These are phyloP conservation scores for Laetiporus sulphureus DNA, from an alignment of 1,284 basidiomycete species.

Conservation along the genomic window DNA sequence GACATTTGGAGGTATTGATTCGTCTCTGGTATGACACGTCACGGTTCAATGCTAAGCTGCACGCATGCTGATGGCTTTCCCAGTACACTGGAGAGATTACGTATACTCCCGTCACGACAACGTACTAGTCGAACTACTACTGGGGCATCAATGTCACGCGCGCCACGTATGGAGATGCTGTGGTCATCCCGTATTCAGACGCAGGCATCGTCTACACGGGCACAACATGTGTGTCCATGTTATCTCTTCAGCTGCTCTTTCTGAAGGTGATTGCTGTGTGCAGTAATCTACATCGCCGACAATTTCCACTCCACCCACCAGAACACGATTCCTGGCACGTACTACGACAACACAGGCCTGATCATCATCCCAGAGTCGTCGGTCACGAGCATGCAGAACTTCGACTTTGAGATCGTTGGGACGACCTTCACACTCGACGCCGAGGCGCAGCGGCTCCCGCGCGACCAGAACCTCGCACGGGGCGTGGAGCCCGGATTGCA, in stretches of 20 bases:
- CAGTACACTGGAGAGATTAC: slow-evolving; percentile 38
- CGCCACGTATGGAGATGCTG: slow-evolving; percentile 34
- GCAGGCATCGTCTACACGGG: slow-evolving; percentile 56
- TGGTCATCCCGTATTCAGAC: slow-evolving; percentile 30
- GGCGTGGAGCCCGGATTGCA: slow-evolving; percentile 40
- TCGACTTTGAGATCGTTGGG: slow-evolving; percentile 48
- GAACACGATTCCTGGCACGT: slow-evolving; percentile 44
- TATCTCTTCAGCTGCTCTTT: background rate
- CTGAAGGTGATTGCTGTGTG: background rate
- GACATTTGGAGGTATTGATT: slow-evolving; percentile 44
- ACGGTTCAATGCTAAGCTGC: background rate
- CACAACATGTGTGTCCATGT: slow-evolving; percentile 31
- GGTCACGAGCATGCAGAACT: slow-evolving; percentile 41
- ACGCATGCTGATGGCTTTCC: slow-evolving; percentile 10
- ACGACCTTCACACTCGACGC: slow-evolving; percentile 38
- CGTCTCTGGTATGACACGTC: slow-evolving; percentile 23
- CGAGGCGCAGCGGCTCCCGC: slow-evolving; percentile 56
- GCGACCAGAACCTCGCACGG: slow-evolving; percentile 41
- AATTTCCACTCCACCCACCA: slow-evolving; percentile 47
- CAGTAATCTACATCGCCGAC: slow-evolving; percentile 25
- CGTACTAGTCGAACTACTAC: slow-evolving; percentile 36
- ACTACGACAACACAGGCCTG: slow-evolving; percentile 46
- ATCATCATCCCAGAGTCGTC: slow-evolving; percentile 45
- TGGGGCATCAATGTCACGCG: slow-evolving; percentile 52
- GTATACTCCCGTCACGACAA: slow-evolving; percentile 44